Base-by-base conservation (phyloP, 1,139 yeast species). In the Nadsonia starkeyi-henricii region DNA sequence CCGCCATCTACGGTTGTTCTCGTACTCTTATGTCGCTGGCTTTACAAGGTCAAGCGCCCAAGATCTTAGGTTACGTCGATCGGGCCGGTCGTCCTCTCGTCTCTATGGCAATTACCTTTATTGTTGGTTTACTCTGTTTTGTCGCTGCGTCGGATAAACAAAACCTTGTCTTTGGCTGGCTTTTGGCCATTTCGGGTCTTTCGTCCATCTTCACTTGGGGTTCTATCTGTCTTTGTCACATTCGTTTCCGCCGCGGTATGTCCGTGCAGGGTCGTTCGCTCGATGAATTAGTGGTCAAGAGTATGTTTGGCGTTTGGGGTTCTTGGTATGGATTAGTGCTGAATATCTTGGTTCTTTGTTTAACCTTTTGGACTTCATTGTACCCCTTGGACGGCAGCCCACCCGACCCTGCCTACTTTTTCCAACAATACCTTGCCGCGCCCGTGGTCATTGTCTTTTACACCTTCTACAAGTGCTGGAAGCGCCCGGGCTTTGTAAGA, bases 161-260 rank as follows among this genome's bases (percentile, higher is more conserved):
- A 63, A 78, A 74, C 53, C 73, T 70, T 26, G 85, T 85, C 15
- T 86, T 86, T 65, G 71, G 70, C 55, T 86, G 96, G 95, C 69
- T 86, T 60, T 69, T 85, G 62, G 85, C 95, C 23, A 70, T 88
- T 45, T 83, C 95, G 17, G 94, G 94, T 51, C 75, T 85, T 54
- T 81, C 93, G 45, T 81, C 95, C 1, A 71, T 86, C 50, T 85
- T 85, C 65, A 83, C 93, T 5, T 85, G 95, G 94, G 78, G 78
- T 42, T 78, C 91, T 17, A 83, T 86, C 58, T 78, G 81, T 60
- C 61, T 82, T 50, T 79, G 86, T 57, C 94, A 81, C 57, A 70
- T 86, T 52, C 75, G 95, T 63, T 85, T 85, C 68, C 79, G 96
- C 70, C 64, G 72, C 47, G 95, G 94, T 1, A 72, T 86, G 69